Base-by-base conservation (phyloP, 2,329 filamentous ascomycete species). In the Fusarium sp. region DNA sequence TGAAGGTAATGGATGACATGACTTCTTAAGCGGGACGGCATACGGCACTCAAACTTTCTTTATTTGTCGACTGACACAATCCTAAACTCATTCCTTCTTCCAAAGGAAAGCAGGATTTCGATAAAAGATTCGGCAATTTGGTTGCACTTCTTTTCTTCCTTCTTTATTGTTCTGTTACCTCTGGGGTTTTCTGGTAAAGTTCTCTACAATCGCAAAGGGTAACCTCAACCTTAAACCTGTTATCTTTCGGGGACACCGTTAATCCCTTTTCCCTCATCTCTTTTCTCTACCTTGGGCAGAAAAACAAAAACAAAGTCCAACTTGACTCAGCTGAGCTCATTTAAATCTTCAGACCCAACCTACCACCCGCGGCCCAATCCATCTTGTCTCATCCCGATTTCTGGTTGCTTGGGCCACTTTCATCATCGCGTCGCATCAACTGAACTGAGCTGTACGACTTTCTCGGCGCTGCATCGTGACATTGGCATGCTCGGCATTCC, bases 401-500 rank as follows among this genome's bases (percentile, higher is more conserved):
- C 42, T 51, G 44, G 40, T 52, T 54, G 48, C 63, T 68, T 63
- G 54, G 67, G 55, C 64, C 53, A 36, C 51, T 42, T 59, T 33
- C 46, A 68, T 68, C 66, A 63, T 63, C 63, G 52, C 45, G 53
- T 59, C 51, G 60, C 62, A 65, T 65, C 55, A 24, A 43, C 56
- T 60, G 31, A 48, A 45, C 62, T 65, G 48, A 24, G 39, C 56
- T 60, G 31, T 53, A 45, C 62, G 43, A 46, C 18, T 71, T 63
- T 71, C 55, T 64, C 57, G 60, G 65, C 62, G 36, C 46, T 62
- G 51, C 58, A 63, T 63, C 46, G 64, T 69, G 57, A 74, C 69
- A 69, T 70, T 75, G 72, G 73, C 70, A 75, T 75, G 73, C 72
- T 69, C 52, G 73, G 54, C 73, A 75, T 75, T 75, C 73, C 72